Base-by-base conservation (phyloP, 441 rosid species). In the Eutrema salsugineum region DNA sequence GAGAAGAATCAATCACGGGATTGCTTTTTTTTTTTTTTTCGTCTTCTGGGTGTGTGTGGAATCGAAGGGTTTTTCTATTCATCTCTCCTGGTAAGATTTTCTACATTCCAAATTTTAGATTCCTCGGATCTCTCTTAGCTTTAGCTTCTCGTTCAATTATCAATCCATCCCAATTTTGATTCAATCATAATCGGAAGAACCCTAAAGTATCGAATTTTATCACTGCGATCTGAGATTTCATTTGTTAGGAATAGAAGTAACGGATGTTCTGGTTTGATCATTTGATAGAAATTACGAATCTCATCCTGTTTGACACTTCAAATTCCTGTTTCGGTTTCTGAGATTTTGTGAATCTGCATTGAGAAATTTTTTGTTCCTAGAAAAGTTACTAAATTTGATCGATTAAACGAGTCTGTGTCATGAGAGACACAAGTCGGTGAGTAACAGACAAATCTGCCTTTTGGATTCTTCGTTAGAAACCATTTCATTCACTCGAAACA, bases 371-470 rank as follows among this genome's bases (percentile, higher is more conserved):
- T 7, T 2, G n/a, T 24, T 61, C 19, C 0, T 48, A n/a, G 42
- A 51, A 66, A 64, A 60, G 0, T 54, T 75, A 44, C 73, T 53
- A 75, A 75, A 68, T 24, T 68, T 62, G 66, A 39, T 59, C 0
- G 59, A 39, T 48, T 30, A 17, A 48, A 48, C 11, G 32, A 44
- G 77, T 86, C 80, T 59, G 68, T 61, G 48, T 62, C 55, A 64
- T 70, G 76, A 64, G 83, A 77, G 86, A 83, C 83, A 77, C 50
- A 59, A 73, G 73, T 77, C 88, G 49, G 86, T 39, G 76, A 43
- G 72, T 63, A 51, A 42, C 75, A 66, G 81, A 73, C 74, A 72
- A 53, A 47, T 54, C 59, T 44, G 19, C 11, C 1, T 62, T 57
- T 70, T 71, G 73, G 68, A 67, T 77, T 72, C 62, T 72, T 68